Base-by-base conservation (phyloP, 371 early-diverging fungal species). In the Umbelopsis sp. region DNA sequence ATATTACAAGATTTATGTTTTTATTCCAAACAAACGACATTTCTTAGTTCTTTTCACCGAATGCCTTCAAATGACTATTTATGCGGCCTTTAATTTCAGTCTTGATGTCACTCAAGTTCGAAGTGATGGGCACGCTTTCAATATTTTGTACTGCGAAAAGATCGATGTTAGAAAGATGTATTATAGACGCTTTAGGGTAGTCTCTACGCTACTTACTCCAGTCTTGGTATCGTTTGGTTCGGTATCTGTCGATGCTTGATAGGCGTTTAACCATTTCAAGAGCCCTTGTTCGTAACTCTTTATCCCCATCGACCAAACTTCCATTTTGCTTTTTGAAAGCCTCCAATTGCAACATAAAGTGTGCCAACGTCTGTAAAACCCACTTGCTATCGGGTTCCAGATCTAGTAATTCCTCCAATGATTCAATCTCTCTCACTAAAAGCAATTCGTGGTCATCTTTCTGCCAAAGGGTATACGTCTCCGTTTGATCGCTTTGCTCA, bases 321-420 rank as follows among this genome's bases (percentile, higher is more conserved):
- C 74, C 70, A 0, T 78, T 72, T 22, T 75, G 69, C 52, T 73
- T 67, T 29, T 67, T 68, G 69, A 72, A 38, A 14, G 73, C 35
- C 48, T 73, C 69, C 32, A 84, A 67, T 46, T 86, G 84, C 16
- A 75, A 71, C 20, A 83, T 67, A 48, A 87, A 76, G 41, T 76
- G 84, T 3, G 80, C 79, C 14, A 85, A 67, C 18, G 84, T 80
- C 69, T 86, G 86, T 22, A 86, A 70, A 10, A 83, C 78, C 86
- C 87, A 94, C 84, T 93, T 93, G 73, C 93, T 88, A 44, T 94
- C 91, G 0, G 96, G 96, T 69, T 97, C 98, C 35, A 95, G 50
- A 24, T 96, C 96, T 9, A 91, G 63, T 50, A 97, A 79, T 70
- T 96, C 97, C 37, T 88, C 79, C 18, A 96, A 83, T 14, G 80